Evolutionary conservation across 768 basidiomycete species (phyloP), one percentile per base, ranked within the genome.

Genomic region (Boletus sp.): DNA sequence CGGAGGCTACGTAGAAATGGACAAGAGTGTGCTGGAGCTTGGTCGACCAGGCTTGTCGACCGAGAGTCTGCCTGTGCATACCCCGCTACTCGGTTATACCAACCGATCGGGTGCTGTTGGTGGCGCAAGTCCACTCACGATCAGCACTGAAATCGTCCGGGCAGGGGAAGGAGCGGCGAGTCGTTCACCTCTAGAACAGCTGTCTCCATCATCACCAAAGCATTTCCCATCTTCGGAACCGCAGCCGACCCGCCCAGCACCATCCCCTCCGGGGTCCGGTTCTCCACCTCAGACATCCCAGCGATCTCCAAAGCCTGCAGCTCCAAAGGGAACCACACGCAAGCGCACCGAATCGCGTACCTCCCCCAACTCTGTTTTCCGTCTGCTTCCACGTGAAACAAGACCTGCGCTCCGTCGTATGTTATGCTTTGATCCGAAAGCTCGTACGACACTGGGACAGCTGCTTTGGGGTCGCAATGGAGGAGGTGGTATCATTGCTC

Each of bases 391-490:
- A 2, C 87, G 97, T 52, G 96, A 99, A 75, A 86, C 93, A 14
- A 84, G 97, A 40, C 81, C 87, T 7, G 92, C 90, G 14, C 80
- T 99, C 57, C 89, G 93, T 56, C 84, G 94, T 52, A 99, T 99
- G 97, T 78, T 99, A 64, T 87, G 85, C 64, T 83, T 98, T 47
- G 96, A 98, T 67, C 92, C 96, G 4, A 77, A 81, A 17, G 84
- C 87, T 47, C 86, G 97, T 40, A 96, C 94, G 70, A 98, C 97
- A 30, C 82, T 99, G 55, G 90, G 92, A 11, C 94, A 98, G 70
- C 74, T 99, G 48, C 80, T 98, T 50, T 86, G 88, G 68, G 94
- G 94, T 29, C 78, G 76, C 49, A 89, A 90, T 52, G 90, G 88
- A 68, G 82, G 83, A 28, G 82, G 82, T 57, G 87, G 85, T 28